phyloP scores from a whole-genome alignment of 2,329 filamentous ascomycete genomes.

The Cladobotryum mycophilum region DNA sequence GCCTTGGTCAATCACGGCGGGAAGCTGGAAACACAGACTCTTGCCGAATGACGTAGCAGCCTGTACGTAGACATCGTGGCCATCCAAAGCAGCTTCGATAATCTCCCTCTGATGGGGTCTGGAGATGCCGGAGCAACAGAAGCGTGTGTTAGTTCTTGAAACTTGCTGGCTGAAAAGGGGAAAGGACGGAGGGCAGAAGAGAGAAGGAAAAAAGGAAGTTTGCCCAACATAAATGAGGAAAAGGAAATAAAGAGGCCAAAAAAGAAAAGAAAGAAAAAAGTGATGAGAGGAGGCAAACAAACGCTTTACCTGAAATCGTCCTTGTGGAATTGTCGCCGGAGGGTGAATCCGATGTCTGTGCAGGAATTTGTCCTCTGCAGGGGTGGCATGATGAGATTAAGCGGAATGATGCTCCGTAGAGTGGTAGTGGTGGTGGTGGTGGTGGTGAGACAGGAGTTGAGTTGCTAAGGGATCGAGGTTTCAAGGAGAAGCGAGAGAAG shows the following conservation, averaged over 20 bases:
- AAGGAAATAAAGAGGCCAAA: neutral
- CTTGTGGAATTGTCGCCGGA: slow-evolving; percentile 69
- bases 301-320: slow-evolving; percentile 57
- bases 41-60: slow-evolving; percentile 89
- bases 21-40: slow-evolving; percentile 86
- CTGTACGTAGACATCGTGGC: slow-evolving; percentile 88
- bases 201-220: neutral
- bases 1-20: slow-evolving; percentile 79
- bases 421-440: no score
- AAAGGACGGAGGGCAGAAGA: neutral
- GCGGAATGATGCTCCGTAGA: no score
- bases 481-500: no score
- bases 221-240: neutral
- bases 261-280: no score
- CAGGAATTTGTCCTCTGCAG: slow-evolving; percentile 42
- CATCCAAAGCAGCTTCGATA: slow-evolving; percentile 71
- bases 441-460: no score
- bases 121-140: slow-evolving; percentile 2
- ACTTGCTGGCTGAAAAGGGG: neutral
- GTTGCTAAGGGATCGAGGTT: no score
- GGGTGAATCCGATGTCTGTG: slow-evolving; percentile 66
- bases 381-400: slow-evolving; percentile 28
- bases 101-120: slow-evolving; percentile 85
- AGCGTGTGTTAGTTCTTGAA: neutral
- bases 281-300: no score